phyloP scores from a whole-genome alignment of 2,329 filamentous ascomycete species.

The Stemphylium vesicarium region DNA sequence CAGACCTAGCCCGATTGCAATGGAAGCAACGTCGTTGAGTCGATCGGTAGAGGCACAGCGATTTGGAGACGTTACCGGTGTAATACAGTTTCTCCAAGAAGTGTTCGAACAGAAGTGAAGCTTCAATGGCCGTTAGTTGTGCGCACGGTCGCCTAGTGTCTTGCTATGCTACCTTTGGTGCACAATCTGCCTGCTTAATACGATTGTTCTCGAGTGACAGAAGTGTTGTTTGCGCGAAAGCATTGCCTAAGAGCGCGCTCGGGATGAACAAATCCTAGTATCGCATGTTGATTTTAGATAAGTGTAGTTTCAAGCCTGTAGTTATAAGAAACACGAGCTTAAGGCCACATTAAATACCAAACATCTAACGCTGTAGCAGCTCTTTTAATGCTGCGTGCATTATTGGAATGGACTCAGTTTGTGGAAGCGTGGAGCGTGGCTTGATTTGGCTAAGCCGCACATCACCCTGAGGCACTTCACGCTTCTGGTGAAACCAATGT shows the following conservation, averaged over 20 bases:
- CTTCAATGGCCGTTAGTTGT: slow-evolving; percentile 3
- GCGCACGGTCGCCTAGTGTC: not conserved
- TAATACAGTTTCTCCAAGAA: slow-evolving; percentile 7
- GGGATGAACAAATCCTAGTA: not conserved
- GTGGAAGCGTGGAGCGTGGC: not conserved
- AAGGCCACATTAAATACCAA: slow-evolving; percentile 1
- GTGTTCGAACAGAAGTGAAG: slow-evolving; percentile 11
- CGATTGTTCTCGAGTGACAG: slow-evolving; percentile 9
- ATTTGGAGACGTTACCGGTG: slow-evolving; percentile 8
- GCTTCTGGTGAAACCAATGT: no score
- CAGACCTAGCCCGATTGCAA: slow-evolving; percentile 6
- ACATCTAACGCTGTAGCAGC: not conserved
- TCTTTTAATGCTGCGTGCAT: not conserved
- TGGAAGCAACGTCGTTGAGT: slow-evolving; percentile 12
- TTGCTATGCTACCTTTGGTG: slow-evolving; percentile 14
- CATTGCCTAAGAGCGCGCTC: slow-evolving; percentile 1
- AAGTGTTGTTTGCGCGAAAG: slow-evolving; percentile 9
- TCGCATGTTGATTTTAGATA: slow-evolving; percentile 2
- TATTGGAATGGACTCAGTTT: not conserved
- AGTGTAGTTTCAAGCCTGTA: not conserved
- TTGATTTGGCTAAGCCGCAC: not conserved
- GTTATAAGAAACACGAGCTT: not conserved
- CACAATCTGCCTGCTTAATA: slow-evolving; percentile 5
- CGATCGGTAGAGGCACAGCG: slow-evolving; percentile 8
- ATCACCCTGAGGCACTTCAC: no score